phyloP scores from a whole-genome alignment of 352 stramenopile genomes.

The Globisporangium spinosum region DNA sequence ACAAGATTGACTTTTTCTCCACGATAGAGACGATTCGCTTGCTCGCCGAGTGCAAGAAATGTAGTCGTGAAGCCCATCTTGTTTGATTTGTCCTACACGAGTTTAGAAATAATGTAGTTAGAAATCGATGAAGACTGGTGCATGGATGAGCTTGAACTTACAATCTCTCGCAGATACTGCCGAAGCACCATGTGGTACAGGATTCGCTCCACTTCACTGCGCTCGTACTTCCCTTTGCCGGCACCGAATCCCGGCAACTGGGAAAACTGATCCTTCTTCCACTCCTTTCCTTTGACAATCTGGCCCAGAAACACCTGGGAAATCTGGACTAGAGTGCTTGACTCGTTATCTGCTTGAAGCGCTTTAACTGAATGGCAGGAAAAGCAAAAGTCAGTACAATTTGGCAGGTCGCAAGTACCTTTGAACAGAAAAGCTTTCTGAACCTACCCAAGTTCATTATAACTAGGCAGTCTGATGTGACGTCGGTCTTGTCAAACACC shows the following conservation, averaged over 20 bases:
- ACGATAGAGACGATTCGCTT: conserved; percentile 47
- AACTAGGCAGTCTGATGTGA: conserved; percentile 66
- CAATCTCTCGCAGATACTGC: conserved; percentile 75
- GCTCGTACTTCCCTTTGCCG: conserved; percentile 67
- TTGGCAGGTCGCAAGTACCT: neutral
- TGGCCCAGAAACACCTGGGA: conserved; percentile 70
- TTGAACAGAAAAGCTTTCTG: neutral
- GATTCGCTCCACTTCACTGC: conserved; percentile 80
- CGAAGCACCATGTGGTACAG: conserved; percentile 87
- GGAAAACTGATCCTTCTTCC: conserved; percentile 59
- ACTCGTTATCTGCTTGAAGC: conserved; percentile 56
- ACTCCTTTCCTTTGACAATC: conserved; percentile 63
- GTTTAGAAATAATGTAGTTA: neutral
- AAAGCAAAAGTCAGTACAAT: neutral
- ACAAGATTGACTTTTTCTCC: conserved; percentile 76
- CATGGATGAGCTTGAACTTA: conserved; percentile 16
- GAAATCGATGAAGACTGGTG: neutral
- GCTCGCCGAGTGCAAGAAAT: conserved; percentile 56
- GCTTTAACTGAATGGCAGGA: conserved; percentile 39
- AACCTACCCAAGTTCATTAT: conserved; percentile 62
- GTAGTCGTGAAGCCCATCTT: conserved; percentile 81
- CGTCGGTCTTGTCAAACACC: conserved; percentile 67
- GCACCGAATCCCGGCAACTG: conserved; percentile 60
- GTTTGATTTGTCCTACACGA: conserved; percentile 69
- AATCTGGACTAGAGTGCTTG: conserved; percentile 68